A percentile compares a stretch with the other conserved stretches of the same genome.
Conservation (phyloP, 768 basidiomycete genomes). For the Mycena latifolia region DNA sequence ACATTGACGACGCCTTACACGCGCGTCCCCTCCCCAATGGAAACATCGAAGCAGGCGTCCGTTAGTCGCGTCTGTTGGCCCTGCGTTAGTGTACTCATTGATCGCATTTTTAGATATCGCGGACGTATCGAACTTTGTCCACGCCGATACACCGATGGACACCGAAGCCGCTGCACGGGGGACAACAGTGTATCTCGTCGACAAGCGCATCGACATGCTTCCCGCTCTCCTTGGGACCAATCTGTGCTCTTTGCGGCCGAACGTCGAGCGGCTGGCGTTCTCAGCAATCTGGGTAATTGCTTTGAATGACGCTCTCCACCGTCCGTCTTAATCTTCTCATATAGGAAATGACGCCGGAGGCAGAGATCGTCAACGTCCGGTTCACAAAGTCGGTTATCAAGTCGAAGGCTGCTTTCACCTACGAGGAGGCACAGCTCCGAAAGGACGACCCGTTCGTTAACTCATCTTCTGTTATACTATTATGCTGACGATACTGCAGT, state of each 20-base stretch:
- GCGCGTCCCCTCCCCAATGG: constrained; percentile 90
- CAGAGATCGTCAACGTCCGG: constrained; percentile 89
- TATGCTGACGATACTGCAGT: constrained; percentile 51
- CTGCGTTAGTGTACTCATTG: constrained; percentile 4
- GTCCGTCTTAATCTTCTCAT: constrained; percentile 29
- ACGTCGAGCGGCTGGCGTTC: constrained; percentile 95
- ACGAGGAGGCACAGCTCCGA: constrained; percentile 93
- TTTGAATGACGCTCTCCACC: background rate
- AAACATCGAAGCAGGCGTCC: constrained; percentile 97
- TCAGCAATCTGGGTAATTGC: constrained; percentile 90
- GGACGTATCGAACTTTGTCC: constrained; percentile 97
- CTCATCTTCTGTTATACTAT: background rate
- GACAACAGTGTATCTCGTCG: constrained; percentile 97
- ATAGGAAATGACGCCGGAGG: constrained; percentile 91
- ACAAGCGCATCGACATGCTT: constrained; percentile 99
- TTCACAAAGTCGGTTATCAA: constrained; percentile 98
- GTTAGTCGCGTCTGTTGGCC: constrained; percentile 65
- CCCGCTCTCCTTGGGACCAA: constrained; percentile 95
- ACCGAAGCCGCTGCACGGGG: constrained; percentile 95
- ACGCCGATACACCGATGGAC: constrained; percentile 95
- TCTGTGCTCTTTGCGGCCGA: constrained; percentile 90
- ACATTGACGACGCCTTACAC: constrained; percentile 98
- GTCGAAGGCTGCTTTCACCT: constrained; percentile 96
- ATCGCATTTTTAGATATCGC: constrained; percentile 81
- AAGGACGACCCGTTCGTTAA: constrained; percentile 88